Evolutionary conservation across 2,329 filamentous ascomycete species (phyloP).

Genomic region (Ustulina deusta): DNA sequence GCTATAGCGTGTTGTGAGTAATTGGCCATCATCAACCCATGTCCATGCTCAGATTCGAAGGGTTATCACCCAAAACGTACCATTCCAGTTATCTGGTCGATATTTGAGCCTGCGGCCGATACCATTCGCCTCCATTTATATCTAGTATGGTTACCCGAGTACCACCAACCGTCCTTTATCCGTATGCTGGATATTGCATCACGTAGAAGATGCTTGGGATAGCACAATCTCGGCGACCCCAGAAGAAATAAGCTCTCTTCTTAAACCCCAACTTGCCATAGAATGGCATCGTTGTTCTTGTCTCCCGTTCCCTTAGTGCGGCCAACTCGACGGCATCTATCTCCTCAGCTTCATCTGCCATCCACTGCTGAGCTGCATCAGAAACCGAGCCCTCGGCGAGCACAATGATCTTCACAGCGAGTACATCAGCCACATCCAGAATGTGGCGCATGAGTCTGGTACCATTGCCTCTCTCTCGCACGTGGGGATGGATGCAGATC

Average conservation of each 20-base stretch:
- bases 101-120: not conserved
- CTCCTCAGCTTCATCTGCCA: slow-evolving; percentile 29
- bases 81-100: slow-evolving; percentile 3
- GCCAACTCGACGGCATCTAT: slow-evolving; percentile 27
- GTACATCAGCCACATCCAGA: slow-evolving; percentile 29
- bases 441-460: slow-evolving; percentile 37
- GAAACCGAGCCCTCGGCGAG: slow-evolving; percentile 35
- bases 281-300: slow-evolving; percentile 29
- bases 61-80: slow-evolving; percentile 13
- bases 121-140: not conserved
- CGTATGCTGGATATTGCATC: slow-evolving; percentile 35
- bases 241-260: slow-evolving; percentile 38
- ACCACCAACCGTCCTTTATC: not conserved
- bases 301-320: slow-evolving; percentile 18
- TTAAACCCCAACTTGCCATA: slow-evolving; percentile 35
- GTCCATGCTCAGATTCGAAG: slow-evolving; percentile 4
- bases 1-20: slow-evolving; percentile 4
- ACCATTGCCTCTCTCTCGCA: slow-evolving; percentile 32
- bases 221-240: slow-evolving; percentile 32
- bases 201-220: slow-evolving; percentile 40
- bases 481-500: slow-evolving; percentile 35
- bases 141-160: not conserved
- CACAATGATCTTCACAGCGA: slow-evolving; percentile 35
- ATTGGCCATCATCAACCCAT: slow-evolving; percentile 6
- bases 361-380: slow-evolving; percentile 35